Percentiles rank a stretch among this genome's conserved stretches.
These are phyloP conservation scores for Aspergillus candidus DNA, from an alignment of 2,329 filamentous ascomycete species.

Conservation along the genomic window DNA sequence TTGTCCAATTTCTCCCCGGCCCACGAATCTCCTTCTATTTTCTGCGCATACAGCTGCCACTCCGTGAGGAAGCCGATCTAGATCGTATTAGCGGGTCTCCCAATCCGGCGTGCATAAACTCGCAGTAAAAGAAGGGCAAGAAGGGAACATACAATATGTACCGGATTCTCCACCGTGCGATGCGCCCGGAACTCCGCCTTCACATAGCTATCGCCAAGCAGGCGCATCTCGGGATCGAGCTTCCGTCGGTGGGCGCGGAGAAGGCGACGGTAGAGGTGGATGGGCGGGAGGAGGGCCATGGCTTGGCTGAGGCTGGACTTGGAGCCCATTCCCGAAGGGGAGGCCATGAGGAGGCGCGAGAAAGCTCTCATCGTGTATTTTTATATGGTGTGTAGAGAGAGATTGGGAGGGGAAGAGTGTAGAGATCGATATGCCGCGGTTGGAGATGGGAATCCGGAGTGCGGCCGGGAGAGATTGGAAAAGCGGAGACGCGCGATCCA, in stretches of 20 bases:
- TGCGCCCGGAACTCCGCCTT: constrained; percentile 89
- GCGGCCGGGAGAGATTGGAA: constrained; percentile 2
- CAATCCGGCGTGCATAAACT: background rate
- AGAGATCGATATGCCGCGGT: constrained; percentile 9
- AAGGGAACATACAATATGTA: constrained; percentile 67
- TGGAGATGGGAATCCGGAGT: background rate
- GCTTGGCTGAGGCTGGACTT: constrained; percentile 40
- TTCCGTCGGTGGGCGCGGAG: constrained; percentile 79
- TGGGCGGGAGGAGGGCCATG: constrained; percentile 73
- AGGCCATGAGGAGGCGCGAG: constrained; percentile 36
- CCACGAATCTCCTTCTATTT: constrained; percentile 83
- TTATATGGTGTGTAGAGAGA: background rate
- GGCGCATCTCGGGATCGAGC: constrained; percentile 64
- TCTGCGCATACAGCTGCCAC: constrained; percentile 93
- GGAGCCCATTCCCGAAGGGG: constrained; percentile 34
- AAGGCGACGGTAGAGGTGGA: constrained; percentile 82
- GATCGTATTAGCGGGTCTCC: background rate
- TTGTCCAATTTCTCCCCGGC: constrained; percentile 76
- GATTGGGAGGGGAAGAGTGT: constrained; percentile 4
- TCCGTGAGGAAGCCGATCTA: constrained; percentile 93
- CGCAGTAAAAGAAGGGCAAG: background rate
- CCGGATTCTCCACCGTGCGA: constrained; percentile 75
- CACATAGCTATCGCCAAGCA: constrained; percentile 87
- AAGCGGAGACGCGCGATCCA: background rate
- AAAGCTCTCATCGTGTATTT: constrained; percentile 30